Base-by-base conservation (phyloP, 257 asterid species). In the Primulina tabacum region DNA sequence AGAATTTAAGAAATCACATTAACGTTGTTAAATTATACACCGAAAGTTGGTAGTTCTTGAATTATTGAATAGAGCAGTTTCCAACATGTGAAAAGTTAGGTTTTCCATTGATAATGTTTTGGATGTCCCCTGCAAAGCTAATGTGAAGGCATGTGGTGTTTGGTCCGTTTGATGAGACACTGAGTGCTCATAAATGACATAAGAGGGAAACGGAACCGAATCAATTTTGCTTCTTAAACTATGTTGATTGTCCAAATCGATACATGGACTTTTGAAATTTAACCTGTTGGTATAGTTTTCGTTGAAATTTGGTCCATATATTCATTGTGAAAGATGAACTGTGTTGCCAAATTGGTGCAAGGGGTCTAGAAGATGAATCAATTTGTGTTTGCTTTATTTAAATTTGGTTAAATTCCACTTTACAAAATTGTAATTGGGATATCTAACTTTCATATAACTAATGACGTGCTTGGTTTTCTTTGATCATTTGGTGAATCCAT, bases 81-180 rank as follows among this genome's bases (percentile, higher is more conserved):
- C 55, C 55, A 14, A 43, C n/a, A 43, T 43, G 55, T 10, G 55
- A 43, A 4, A 4, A 8, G n/a, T 21, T 30, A 1, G 32, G 33
- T 28, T 20, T 10, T 9, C 8, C 16, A 38, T 52, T 50, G 40
- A 5, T 32, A 11, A 43, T 43, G 17, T 40, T 40, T 40, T 11
- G 10, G 4, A 40, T 40, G 5, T 43, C 6, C 2, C 17, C 18
- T 43, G 18, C 55, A 43, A 43, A 35, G 53, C 53, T 28, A 35
- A 30, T 5, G 20, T 64, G 69, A 10, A 34, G 61, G 6, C 16
- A 47, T 33, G 34, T 18, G 33, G 72, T 76, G 84, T 84, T 62
- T 56, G 76, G 55, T 43, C 12, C 55, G 12, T 43, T 43, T 43
- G 55, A 43, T 43, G 55, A 43, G 55, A 43, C 12, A 14, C n/a